Evolutionary conservation across 371 early-diverging fungal genomes (phyloP).

Genomic region (Batrachochytrium dendrobatidis): DNA sequence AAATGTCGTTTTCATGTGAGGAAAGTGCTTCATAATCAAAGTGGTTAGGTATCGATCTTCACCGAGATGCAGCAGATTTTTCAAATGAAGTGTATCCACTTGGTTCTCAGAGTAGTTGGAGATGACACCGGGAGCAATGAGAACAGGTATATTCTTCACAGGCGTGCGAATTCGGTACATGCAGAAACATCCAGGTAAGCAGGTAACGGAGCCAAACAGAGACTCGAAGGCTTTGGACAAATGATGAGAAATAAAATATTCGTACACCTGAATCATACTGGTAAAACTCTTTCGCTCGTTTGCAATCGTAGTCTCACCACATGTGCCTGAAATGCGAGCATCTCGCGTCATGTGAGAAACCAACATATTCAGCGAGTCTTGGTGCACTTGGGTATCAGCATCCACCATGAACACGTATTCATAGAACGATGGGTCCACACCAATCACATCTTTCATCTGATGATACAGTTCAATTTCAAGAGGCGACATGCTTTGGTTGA

Average conservation of each 20-base stretch:
- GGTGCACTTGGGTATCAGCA: constrained; percentile 86
- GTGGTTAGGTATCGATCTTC: constrained; percentile 78
- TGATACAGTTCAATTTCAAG: constrained; percentile 86
- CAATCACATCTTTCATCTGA: constrained; percentile 79
- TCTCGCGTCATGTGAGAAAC: constrained; percentile 85
- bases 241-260: constrained; percentile 94
- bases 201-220: constrained; percentile 89
- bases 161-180: constrained; percentile 73
- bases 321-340: constrained; percentile 74
- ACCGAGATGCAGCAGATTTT: constrained; percentile 52
- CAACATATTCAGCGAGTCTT: constrained; percentile 81
- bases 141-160: constrained; percentile 75
- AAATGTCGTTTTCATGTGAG: constrained; percentile 95
- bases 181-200: constrained; percentile 72
- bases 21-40: constrained; percentile 97
- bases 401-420: constrained; percentile 94
- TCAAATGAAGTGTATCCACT: constrained; percentile 97
- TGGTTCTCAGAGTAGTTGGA: constrained; percentile 91
- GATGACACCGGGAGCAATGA: constrained; percentile 86
- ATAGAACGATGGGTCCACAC: constrained; percentile 79
- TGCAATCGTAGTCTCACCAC: constrained; percentile 75
- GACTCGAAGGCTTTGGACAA: constrained; percentile 96
- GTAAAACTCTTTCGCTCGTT: constrained; percentile 86
- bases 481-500: constrained; percentile 71
- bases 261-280: constrained; percentile 94